Evolutionary conservation across 1,284 basidiomycete species (phyloP).

Genomic region (Wallemia hederae): DNA sequence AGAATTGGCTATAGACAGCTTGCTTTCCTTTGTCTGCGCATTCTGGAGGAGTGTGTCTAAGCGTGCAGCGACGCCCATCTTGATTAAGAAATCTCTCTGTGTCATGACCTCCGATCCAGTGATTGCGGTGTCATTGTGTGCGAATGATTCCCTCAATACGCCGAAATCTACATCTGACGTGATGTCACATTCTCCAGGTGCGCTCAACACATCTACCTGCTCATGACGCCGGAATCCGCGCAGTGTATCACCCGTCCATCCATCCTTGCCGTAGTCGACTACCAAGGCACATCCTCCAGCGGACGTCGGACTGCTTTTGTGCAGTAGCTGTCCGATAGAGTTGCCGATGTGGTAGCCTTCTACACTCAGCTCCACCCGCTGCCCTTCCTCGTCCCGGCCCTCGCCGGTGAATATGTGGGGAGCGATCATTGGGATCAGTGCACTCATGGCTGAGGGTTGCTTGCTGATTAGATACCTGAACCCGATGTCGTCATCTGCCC

Average conservation of each 20-base stretch:
- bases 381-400: slow-evolving; percentile 6
- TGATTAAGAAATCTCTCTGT: slow-evolving; percentile 38
- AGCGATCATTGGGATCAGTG: slow-evolving; percentile 8
- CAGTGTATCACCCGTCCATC: slow-evolving; percentile 8
- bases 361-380: slow-evolving; percentile 6
- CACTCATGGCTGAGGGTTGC: not conserved
- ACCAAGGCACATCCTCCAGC: slow-evolving; percentile 47
- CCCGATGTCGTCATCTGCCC: slow-evolving; percentile 5
- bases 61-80: slow-evolving; percentile 35
- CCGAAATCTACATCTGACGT: slow-evolving; percentile 91
- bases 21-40: slow-evolving; percentile 23
- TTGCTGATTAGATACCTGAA: slow-evolving; percentile 1
- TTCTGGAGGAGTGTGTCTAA: slow-evolving; percentile 25
- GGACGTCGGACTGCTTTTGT: not conserved
- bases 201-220: slow-evolving; percentile 54
- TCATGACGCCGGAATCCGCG: slow-evolving; percentile 63
- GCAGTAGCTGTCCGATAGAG: not conserved
- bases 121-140: slow-evolving; percentile 23
- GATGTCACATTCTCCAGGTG: slow-evolving; percentile 65
- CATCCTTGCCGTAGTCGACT: slow-evolving; percentile 64
- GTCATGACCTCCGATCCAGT: slow-evolving; percentile 16
- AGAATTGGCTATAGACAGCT: slow-evolving; percentile 18
- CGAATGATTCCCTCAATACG: slow-evolving; percentile 48
- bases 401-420: slow-evolving; percentile 6
- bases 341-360: not conserved